phyloP scores from a whole-genome alignment of 805 yeast genomes.

The Candida maris region DNA sequence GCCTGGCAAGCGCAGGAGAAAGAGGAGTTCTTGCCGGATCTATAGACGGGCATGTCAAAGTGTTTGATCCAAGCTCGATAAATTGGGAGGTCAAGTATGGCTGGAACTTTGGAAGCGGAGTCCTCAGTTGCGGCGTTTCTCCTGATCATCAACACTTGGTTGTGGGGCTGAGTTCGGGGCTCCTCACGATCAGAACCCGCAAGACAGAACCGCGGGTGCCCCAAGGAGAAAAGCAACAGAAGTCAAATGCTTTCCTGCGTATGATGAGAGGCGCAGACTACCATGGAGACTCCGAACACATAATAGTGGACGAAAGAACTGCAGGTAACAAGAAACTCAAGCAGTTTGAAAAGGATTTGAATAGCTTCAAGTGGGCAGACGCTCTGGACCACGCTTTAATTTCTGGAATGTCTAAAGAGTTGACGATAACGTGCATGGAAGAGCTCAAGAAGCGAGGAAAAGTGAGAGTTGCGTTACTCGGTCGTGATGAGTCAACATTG shows the following conservation, averaged over 20 bases:
- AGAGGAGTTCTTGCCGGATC: constrained; percentile 90
- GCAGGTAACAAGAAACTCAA: constrained; percentile 57
- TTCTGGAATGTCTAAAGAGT: constrained; percentile 74
- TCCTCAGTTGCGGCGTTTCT: constrained; percentile 82
- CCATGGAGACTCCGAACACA: constrained; percentile 82
- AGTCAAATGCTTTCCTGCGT: constrained; percentile 65
- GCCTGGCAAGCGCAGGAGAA: constrained; percentile 68
- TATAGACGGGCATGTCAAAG: constrained; percentile 95
- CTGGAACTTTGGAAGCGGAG: constrained; percentile 96
- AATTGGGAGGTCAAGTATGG: constrained; percentile 91
- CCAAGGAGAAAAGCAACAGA: constrained; percentile 45
- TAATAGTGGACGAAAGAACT: constrained; percentile 56
- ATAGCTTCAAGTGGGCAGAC: constrained; percentile 88
- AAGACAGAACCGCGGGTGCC: constrained; percentile 58
- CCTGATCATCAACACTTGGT: constrained; percentile 87
- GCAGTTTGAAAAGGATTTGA: constrained; percentile 78
- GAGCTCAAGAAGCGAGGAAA: constrained; percentile 90
- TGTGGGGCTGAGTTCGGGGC: constrained; percentile 87
- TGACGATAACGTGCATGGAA: constrained; percentile 75
- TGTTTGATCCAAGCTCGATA: constrained; percentile 69
- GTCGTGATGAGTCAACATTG: constrained; percentile 75
- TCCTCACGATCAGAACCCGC: constrained; percentile 83
- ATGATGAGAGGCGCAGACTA: constrained; percentile 91
- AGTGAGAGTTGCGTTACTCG: constrained; percentile 71
- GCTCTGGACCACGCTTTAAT: constrained; percentile 85